Evolutionary conservation across 306 rosid species (phyloP).

Genomic region (Trifolium repens): DNA sequence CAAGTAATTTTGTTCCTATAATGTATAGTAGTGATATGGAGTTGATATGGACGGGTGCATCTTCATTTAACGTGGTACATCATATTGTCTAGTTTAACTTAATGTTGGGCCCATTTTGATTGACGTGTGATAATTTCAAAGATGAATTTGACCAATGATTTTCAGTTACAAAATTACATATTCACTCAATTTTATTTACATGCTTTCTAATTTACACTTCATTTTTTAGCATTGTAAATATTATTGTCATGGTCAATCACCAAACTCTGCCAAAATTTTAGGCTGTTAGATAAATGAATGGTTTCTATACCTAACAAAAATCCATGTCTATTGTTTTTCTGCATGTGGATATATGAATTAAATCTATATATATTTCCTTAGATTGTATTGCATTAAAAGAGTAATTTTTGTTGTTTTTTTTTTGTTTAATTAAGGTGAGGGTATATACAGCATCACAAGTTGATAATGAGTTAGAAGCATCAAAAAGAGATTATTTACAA

Average conservation of each 20-base stretch:
- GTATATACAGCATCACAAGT: constrained; percentile 78
- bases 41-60: not conserved
- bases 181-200: not conserved
- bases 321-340: not conserved
- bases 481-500: constrained; percentile 85
- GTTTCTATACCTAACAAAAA: not conserved
- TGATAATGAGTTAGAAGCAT: constrained; percentile 85
- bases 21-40: not conserved
- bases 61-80: not conserved
- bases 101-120: not conserved
- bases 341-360: constrained; percentile 9
- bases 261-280: constrained; percentile 20
- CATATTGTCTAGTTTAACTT: not conserved
- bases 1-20: too few relatives aligned
- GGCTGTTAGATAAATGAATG: constrained; percentile 4
- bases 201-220: not conserved
- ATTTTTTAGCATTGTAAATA: not conserved
- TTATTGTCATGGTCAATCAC: constrained; percentile 11
- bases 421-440: constrained; percentile 67
- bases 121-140: not conserved
- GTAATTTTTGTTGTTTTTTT: not conserved
- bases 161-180: not conserved
- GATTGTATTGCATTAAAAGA: constrained; percentile 21
- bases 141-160: not conserved
- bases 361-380: constrained; percentile 3